Conservation (phyloP, 2,329 filamentous ascomycete species). For the Hypoxylon sp. region DNA sequence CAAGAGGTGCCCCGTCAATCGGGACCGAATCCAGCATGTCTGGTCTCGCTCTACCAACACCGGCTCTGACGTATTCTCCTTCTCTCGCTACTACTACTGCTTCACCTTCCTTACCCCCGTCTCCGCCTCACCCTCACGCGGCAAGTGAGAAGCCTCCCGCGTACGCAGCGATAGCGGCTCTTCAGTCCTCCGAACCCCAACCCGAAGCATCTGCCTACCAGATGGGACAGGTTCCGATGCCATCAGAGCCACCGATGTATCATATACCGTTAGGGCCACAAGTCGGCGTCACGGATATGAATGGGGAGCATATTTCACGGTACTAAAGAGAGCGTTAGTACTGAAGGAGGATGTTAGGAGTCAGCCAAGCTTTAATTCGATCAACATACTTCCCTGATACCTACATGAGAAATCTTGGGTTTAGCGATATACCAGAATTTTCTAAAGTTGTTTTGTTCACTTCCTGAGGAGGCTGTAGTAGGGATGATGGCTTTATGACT, state of each 20-base stretch:
- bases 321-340: conserved; percentile 33
- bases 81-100: conserved; percentile 18
- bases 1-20: conserved; percentile 25
- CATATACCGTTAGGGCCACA: conserved; percentile 32
- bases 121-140: conserved; percentile 6
- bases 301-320: conserved; percentile 42
- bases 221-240: conserved; percentile 40
- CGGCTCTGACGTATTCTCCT: conserved; percentile 39
- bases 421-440: conserved; percentile 17
- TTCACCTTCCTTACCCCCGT: conserved; percentile 25
- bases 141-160: conserved; percentile 36
- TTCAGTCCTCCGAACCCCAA: conserved; percentile 41
- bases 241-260: conserved; percentile 31
- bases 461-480: not conserved
- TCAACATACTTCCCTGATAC: not conserved
- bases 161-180: conserved; percentile 27
- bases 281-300: conserved; percentile 19
- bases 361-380: not conserved
- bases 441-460: conserved; percentile 1
- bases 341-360: not conserved
- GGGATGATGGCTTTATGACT: conserved; percentile 13
- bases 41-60: conserved; percentile 38
- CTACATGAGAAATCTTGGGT: not conserved
- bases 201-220: conserved; percentile 39
- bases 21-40: conserved; percentile 38